Evolutionary conservation across 208 protist genomes (phyloP), one percentile per base, ranked within the genome.

Genomic region (Leishmania major): DNA sequence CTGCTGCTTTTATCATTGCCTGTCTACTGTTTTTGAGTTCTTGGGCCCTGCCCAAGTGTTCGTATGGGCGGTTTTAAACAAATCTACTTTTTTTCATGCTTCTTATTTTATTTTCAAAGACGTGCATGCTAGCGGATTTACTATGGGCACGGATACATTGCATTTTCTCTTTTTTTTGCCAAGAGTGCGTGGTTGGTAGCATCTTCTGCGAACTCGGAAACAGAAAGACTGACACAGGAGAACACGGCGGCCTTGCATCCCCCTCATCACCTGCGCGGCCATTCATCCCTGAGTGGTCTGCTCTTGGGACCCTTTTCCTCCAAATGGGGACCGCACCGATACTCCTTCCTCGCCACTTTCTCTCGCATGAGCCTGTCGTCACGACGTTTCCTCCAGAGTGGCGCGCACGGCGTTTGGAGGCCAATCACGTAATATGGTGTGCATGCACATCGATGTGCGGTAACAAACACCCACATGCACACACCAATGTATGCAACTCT

Each of bases 1-100:
- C 40, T 74, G 31, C 73, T 77, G 11, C 51, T 59, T 43, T 59
- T 35, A 51, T 77, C 35, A 64, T 62, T 62, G 45, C n/a, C 64
- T 55, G n/a, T 59, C n/a, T 60, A 53, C 47, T 15, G n/a, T 55
- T 13, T 13, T 17, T 45, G 25, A 31, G 25, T 35, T 45, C 51
- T 55, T 22, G 45, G 45, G 28, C 28, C 70, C 40, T 74, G 28
- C 11, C 13, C 70, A 55, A 7, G 45, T 74, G 40, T 17, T 35
- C 25, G 28, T 53, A 74, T 25, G 70, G 15, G 45, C 22, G 28
- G 17, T 51, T 51, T 31, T 37, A 25, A 74, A 6, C 15, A 19
- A 49, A 22, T 31, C 67, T 47, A 40, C 45, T 3, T n/a, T 37
- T 45, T 74, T 55, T 47, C 45, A 17, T 72, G 22, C 0, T 51